phyloP scores from a whole-genome alignment of 106 monocot genomes.

The Dendrobium officinale region DNA sequence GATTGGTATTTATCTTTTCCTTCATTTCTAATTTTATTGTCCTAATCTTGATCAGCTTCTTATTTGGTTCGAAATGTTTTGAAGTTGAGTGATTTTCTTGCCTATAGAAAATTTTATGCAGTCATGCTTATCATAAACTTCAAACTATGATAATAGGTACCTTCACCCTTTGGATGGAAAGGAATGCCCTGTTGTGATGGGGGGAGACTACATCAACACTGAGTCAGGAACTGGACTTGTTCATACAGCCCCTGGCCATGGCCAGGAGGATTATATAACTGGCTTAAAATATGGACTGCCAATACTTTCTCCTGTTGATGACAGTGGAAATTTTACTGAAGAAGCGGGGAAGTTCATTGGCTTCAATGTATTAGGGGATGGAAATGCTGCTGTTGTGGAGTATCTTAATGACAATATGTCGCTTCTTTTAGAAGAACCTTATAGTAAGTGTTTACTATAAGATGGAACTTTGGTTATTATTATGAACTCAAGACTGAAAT shows the following conservation, averaged over 20 bases:
- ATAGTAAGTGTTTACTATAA: slow-evolving; percentile 52
- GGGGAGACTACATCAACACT: slow-evolving; percentile 92
- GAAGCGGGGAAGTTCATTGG: slow-evolving; percentile 82
- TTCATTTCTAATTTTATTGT: neutral
- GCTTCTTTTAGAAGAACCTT: slow-evolving; percentile 79
- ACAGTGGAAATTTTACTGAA: slow-evolving; percentile 84
- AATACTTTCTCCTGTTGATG: slow-evolving; percentile 90
- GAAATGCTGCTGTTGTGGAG: slow-evolving; percentile 68
- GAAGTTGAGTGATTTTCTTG: neutral
- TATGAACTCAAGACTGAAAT: neutral
- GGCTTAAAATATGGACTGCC: slow-evolving; percentile 91
- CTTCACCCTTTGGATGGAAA: slow-evolving; percentile 70
- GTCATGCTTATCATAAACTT: slow-evolving; percentile 4
- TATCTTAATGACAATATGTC: slow-evolving; percentile 59
- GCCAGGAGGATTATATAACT: slow-evolving; percentile 90
- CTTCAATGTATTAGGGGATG: slow-evolving; percentile 76
- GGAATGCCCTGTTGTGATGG: slow-evolving; percentile 93
- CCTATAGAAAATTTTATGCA: neutral
- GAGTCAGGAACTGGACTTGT: slow-evolving; percentile 99
- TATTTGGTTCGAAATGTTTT: neutral
- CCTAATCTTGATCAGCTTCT: neutral
- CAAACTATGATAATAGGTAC: slow-evolving; percentile 47
- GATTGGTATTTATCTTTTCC: neutral
- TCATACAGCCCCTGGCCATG: slow-evolving; percentile 99
- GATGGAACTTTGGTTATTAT: neutral